phyloP scores from a whole-genome alignment of 768 basidiomycete species.

The Nidularia pulvinata region DNA sequence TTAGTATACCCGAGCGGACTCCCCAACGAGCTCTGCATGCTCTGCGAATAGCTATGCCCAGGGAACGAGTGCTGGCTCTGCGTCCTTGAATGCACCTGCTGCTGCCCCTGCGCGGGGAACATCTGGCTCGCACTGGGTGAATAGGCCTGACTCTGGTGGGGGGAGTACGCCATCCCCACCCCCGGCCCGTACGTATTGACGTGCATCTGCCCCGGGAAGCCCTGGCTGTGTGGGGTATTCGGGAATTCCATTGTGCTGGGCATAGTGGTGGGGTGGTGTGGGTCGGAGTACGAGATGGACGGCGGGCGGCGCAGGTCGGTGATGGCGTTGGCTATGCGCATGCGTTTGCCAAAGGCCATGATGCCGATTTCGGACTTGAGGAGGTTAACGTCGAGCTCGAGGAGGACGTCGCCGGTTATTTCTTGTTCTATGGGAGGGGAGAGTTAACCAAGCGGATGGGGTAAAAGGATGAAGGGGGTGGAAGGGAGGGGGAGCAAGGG shows the following conservation, averaged over 20 bases:
- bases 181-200: no score
- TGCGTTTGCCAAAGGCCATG: conserved; percentile 90
- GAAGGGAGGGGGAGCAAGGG: not conserved
- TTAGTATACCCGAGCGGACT: conserved; percentile 26
- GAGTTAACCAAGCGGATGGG: not conserved
- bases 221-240: not conserved
- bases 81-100: conserved; percentile 30
- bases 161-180: not conserved
- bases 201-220: not conserved
- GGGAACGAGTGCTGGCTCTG: conserved; percentile 45
- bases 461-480: conserved; percentile 5
- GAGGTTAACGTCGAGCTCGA: conserved; percentile 90
- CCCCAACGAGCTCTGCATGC: conserved; percentile 39
- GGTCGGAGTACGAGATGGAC: conserved; percentile 54
- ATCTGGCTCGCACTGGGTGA: not conserved
- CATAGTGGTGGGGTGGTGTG: not conserved
- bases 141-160: not conserved
- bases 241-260: not conserved
- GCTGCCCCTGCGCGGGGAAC: not conserved
- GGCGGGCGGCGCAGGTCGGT: conserved; percentile 80
- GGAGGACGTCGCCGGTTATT: conserved; percentile 95
- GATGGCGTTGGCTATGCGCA: conserved; percentile 93
- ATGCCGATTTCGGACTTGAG: conserved; percentile 96
- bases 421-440: conserved; percentile 77
- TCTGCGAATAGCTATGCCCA: conserved; percentile 28